These are phyloP conservation scores for Ajuga chamaepitys DNA, from an alignment of 257 asterid genomes.

Conservation along the genomic window DNA sequence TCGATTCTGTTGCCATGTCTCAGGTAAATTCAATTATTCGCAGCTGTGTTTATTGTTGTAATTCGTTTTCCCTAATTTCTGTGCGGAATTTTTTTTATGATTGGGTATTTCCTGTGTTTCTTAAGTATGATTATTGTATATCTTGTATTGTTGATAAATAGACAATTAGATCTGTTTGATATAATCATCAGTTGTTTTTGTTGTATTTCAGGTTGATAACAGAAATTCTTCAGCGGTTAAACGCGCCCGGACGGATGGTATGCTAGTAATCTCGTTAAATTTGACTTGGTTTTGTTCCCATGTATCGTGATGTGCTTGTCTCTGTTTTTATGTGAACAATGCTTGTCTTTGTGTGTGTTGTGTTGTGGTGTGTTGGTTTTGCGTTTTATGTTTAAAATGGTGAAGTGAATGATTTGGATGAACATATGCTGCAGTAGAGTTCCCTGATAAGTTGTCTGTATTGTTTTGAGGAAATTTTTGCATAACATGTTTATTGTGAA, in stretches of 20 bases:
- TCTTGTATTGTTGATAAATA: not conserved
- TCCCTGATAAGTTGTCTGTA: not conserved
- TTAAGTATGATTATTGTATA: not conserved
- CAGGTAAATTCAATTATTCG: constrained; percentile 14
- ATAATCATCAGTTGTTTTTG: not conserved
- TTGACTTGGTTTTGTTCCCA: not conserved
- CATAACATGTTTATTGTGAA: not conserved
- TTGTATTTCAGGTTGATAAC: constrained; percentile 53
- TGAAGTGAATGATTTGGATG: not conserved
- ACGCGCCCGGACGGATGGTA: constrained; percentile 86
- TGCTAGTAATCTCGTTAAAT: not conserved
- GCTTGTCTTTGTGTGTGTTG: not conserved
- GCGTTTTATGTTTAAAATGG: not conserved
- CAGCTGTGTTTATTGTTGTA: not conserved
- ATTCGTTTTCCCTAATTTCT: not conserved
- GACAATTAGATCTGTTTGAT: not conserved
- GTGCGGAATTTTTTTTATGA: not conserved
- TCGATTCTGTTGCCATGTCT: constrained; percentile 21
- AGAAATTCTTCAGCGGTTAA: constrained; percentile 77
- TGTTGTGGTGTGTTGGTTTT: not conserved
- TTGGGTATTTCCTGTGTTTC: not conserved
- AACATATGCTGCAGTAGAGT: not conserved
- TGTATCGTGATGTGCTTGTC: not conserved
- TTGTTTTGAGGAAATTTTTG: not conserved
- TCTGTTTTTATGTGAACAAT: not conserved